A percentile compares a stretch with the other conserved stretches of the same genome.
Conservation (phyloP, 164 flowering plant species). For the Macadamia tetraphylla region DNA sequence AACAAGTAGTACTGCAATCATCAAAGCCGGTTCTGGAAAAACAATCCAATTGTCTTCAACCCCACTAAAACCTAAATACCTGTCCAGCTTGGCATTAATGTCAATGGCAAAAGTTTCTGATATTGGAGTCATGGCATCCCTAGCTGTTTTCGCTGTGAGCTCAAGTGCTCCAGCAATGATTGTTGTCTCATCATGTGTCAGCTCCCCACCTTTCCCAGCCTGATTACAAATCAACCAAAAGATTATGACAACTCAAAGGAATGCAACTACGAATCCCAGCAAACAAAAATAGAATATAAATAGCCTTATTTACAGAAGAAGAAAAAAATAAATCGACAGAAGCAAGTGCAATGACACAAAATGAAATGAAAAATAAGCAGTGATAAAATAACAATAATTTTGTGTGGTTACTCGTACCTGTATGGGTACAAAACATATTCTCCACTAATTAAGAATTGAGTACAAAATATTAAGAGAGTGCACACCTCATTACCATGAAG, state of each 20-base stretch:
- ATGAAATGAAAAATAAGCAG: no score
- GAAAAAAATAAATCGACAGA: no score
- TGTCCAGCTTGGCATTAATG: slow-evolving; percentile 59
- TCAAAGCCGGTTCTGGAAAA: not conserved
- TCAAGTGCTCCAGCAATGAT: slow-evolving; percentile 97
- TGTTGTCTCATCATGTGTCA: slow-evolving; percentile 96
- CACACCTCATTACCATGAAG: slow-evolving; percentile 94
- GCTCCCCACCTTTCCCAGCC: slow-evolving; percentile 99
- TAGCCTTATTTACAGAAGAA: not conserved
- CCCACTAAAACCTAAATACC: slow-evolving; percentile 13
- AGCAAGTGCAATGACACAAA: no score
- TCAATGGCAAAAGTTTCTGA: slow-evolving; percentile 82
- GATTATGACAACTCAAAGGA: not conserved
- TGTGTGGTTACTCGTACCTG: no score
- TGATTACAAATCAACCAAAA: slow-evolving; percentile 19
- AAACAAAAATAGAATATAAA: not conserved
- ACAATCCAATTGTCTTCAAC: not conserved
- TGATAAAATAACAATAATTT: no score
- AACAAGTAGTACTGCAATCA: not conserved
- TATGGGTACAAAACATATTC: no score
- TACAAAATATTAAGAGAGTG: not conserved
- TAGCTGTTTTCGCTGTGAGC: slow-evolving; percentile 76
- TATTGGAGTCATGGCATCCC: slow-evolving; percentile 96
- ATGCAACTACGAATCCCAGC: not conserved
- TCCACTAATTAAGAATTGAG: no score